These are phyloP conservation scores for Euphorbia lathyris DNA, from an alignment of 345 rosid genomes.

Conservation along the genomic window DNA sequence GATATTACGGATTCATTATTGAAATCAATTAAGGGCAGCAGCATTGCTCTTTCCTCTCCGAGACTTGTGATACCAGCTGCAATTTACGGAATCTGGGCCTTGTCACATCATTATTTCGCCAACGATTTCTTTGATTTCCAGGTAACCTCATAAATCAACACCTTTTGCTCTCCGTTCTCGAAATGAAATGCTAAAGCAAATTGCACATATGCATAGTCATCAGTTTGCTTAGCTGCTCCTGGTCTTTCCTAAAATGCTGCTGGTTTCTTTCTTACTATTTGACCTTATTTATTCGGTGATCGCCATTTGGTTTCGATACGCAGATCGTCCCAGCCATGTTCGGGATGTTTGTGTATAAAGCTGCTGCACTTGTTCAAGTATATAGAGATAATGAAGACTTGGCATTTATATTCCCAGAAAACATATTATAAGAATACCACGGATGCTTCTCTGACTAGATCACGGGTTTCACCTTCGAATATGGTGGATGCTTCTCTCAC, in stretches of 20 bases:
- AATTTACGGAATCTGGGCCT: constrained; percentile 70
- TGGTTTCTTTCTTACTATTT: too few species aligned
- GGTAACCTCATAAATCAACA: constrained; percentile 36
- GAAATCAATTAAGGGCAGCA: constrained; percentile 63
- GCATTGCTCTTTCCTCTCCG: constrained; percentile 85
- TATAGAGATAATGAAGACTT: constrained; percentile 91
- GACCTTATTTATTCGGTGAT: not conserved
- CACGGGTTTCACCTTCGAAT: not conserved
- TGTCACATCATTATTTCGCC: constrained; percentile 58
- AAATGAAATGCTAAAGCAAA: too few species aligned
- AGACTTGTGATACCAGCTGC: constrained; percentile 80
- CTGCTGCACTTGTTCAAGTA: constrained; percentile 90
- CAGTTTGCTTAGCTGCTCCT: too few species aligned
- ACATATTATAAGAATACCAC: constrained; percentile 21
- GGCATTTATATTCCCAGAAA: constrained; percentile 61
- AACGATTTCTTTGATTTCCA: constrained; percentile 73
- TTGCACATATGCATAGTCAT: too few species aligned
- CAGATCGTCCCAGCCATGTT: constrained; percentile 91
- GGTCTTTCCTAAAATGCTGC: not conserved
- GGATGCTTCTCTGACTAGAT: not conserved
- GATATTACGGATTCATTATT: constrained; percentile 61
- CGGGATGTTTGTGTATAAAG: constrained; percentile 92
- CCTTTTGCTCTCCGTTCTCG: not conserved
- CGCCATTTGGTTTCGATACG: not conserved
- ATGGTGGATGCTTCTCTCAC: not conserved